Percentiles rank a stretch among this genome's conserved stretches.
phyloP scores from a whole-genome alignment of 805 yeast genomes.

The Wickerhamiella allomyrinae region DNA sequence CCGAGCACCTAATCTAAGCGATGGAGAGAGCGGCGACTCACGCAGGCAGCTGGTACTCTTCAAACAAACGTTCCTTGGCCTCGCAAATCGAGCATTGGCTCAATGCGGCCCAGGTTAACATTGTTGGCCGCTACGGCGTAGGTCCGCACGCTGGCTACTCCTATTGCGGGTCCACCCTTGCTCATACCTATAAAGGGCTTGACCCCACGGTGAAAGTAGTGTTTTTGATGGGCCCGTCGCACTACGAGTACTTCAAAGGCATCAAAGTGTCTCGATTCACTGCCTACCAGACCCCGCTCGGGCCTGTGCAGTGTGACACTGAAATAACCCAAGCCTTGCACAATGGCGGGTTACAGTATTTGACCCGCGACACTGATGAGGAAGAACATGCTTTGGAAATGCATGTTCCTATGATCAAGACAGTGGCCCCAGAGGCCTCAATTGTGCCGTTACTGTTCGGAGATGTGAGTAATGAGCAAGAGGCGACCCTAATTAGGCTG shows the following conservation, averaged over 20 bases:
- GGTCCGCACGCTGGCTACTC: conserved; percentile 87
- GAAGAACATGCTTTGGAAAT: conserved; percentile 90
- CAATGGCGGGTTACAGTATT: conserved; percentile 9
- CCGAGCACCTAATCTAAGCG: conserved; percentile 11
- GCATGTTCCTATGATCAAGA: conserved; percentile 65
- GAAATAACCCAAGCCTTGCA: conserved; percentile 17
- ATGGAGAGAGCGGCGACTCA: conserved; percentile 54
- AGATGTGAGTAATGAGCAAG: conserved; percentile 35
- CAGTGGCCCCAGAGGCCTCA: conserved; percentile 31
- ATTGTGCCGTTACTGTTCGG: conserved; percentile 77
- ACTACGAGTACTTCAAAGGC: conserved; percentile 65
- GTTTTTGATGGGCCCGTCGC: conserved; percentile 85
- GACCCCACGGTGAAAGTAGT: conserved; percentile 48
- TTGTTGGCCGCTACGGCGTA: conserved; percentile 37
- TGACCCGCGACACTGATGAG: conserved; percentile 42
- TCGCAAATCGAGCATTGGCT: conserved; percentile 39
- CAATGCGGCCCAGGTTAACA: conserved; percentile 22
- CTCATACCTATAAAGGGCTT: conserved; percentile 60
- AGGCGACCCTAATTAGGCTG: conserved; percentile 31
- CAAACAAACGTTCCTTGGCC: conserved; percentile 30
- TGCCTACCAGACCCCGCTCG: conserved; percentile 68
- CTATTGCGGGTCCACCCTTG: conserved; percentile 66
- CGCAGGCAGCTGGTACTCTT: conserved; percentile 82
- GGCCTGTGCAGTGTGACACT: conserved; percentile 52
- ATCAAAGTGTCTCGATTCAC: conserved; percentile 40